Percentiles rank a stretch among this genome's conserved stretches.
Conservation (phyloP, 2,329 filamentous ascomycete genomes). For the Dactylellina haptotyla region DNA sequence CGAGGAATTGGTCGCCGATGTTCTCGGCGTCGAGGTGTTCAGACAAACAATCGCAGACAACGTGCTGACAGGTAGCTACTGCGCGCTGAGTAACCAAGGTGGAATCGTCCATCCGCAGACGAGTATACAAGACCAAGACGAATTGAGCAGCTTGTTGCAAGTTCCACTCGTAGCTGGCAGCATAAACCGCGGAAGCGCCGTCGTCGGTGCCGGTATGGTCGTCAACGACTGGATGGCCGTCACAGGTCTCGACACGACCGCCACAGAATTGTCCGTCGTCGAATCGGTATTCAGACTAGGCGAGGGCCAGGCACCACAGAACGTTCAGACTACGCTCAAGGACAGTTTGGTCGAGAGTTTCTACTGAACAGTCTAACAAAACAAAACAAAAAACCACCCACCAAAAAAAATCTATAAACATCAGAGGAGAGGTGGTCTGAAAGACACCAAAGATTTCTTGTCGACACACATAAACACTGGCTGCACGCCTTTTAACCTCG, state of each 20-base stretch:
- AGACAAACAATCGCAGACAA: constrained; percentile 96
- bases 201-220: constrained; percentile 96
- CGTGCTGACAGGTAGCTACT: constrained; percentile 94
- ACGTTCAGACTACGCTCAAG: constrained; percentile 86
- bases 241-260: constrained; percentile 90
- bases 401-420: constrained; percentile 20
- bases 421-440: not conserved
- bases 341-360: constrained; percentile 99
- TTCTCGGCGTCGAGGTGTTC: constrained; percentile 88
- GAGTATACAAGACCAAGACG: constrained; percentile 95
- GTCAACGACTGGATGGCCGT: constrained; percentile 98
- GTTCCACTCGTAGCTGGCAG: constrained; percentile 94
- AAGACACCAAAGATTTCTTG: not conserved
- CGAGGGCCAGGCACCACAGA: constrained; percentile 81
- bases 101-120: constrained; percentile 98
- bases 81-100: constrained; percentile 94
- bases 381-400: not conserved
- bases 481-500: too few relatives aligned
- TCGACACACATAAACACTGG: too few relatives aligned
- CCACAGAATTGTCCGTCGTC: constrained; percentile 95
- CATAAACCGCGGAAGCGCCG: constrained; percentile 90
- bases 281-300: constrained; percentile 96
- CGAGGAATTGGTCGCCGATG: constrained; percentile 97
- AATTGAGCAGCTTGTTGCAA: constrained; percentile 90
- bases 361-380: constrained; percentile 71